Base-by-base conservation (phyloP, 306 rosid species). In the Cucurbita moschata region DNA sequence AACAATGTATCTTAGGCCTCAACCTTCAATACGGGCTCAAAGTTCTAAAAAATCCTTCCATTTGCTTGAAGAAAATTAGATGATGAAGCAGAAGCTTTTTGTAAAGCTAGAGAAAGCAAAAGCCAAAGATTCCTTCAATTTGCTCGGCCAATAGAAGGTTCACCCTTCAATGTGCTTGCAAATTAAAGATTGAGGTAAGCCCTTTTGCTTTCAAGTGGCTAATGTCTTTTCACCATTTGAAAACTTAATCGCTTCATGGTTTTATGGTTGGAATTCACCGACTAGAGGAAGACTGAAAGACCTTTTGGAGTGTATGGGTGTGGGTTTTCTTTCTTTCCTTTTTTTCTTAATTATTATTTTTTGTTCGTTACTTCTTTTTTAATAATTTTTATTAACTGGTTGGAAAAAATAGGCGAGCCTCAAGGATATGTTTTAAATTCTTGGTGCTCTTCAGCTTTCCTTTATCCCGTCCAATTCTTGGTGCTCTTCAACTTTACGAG, bases 81-180 rank as follows among this genome's bases (percentile, higher is more conserved):
- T 63, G 69, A 47, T 8, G 69, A 63, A 63, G 69, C 49, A 63
- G 69, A 63, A 63, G 69, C 26, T 49, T 63, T 63, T 39, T 63
- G 26, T 39, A 40, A 63, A 63, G 69, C 69, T 3, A 39, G 49
- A 15, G 69, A 63, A 63, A 16, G 49, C 49, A 49, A 63, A 63
- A 63, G 49, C 49, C 69, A 63, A 63, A 63, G 69, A 38, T 63
- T 63, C 69, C 69, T 63, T 62, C 68, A 62, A 37, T 62, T 62
- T 62, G 67, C 67, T 37, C 46, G 6, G 46, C 67, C 8, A 61
- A 37, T 61, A 61, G 67, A 38, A 61, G 67, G 67, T 46, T 61
- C 67, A 14, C 67, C 46, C 67, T 61, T 62, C 68, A 38, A 62
- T 38, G 23, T 63, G 49, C 69, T 63, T 63, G 50, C 69, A 63